Conservation (phyloP, 352 stramenopile species). For the Phytophthora ohioensis region DNA sequence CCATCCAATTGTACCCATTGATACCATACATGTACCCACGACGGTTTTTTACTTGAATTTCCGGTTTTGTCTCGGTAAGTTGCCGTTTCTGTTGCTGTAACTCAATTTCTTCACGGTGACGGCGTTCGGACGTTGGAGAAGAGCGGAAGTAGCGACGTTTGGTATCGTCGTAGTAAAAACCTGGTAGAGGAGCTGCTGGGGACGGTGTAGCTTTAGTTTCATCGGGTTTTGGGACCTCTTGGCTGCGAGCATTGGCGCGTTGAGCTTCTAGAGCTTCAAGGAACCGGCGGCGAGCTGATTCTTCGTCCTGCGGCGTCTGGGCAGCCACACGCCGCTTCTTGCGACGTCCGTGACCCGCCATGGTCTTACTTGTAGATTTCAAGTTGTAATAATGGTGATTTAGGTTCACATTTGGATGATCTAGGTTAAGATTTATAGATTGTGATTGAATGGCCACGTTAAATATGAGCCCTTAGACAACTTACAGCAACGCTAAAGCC, state of each 20-base stretch:
- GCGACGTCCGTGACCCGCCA: conserved; percentile 27
- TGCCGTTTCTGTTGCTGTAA: conserved; percentile 30
- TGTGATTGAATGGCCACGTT: too few species aligned
- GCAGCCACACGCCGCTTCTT: conserved; percentile 43
- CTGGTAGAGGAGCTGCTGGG: conserved; percentile 40
- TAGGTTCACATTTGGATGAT: too few species aligned
- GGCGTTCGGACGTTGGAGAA: conserved; percentile 28
- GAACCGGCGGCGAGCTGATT: conserved; percentile 49
- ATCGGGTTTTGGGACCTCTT: conserved; percentile 8
- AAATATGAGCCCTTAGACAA: too few species aligned
- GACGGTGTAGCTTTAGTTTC: conserved; percentile 1
- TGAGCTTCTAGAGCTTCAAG: conserved; percentile 70
- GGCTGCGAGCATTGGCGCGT: conserved; percentile 48
- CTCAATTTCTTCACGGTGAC: conserved; percentile 32
- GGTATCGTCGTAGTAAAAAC: conserved; percentile 70
- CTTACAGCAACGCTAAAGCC: too few species aligned
- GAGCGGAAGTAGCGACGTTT: conserved; percentile 61
- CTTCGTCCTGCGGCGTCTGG: conserved; percentile 26
- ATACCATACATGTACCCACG: conserved; percentile 6
- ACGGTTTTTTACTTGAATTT: conserved; percentile 14
- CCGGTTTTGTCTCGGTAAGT: conserved; percentile 3
- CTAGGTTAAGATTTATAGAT: too few species aligned
- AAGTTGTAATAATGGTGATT: neutral
- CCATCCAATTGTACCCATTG: conserved; percentile 36
- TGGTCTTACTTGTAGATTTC: neutral